Base-by-base conservation (phyloP, 2,329 filamentous ascomycete species). In the Macrophomina tecta region DNA sequence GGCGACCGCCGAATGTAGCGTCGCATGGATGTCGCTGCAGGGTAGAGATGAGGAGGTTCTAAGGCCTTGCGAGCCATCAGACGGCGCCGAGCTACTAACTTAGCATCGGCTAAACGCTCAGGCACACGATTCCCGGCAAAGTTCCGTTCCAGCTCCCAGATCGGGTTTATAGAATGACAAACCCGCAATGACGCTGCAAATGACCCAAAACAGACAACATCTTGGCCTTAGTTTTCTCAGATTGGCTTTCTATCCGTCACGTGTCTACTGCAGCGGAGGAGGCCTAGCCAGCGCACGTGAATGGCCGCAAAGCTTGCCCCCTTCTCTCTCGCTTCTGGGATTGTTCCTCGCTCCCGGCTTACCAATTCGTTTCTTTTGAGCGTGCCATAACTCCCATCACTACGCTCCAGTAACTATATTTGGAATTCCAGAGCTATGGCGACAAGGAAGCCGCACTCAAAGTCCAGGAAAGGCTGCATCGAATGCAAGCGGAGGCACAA, bases 401-500 rank as follows among this genome's bases (percentile, higher is more conserved):
- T 40, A 40, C 38, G 2, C 7, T 40, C 38, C 7, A 40, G 38
- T 14, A 40, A 8, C 38, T 40, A 40, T 40, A 9, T 9, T 14
- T 14, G 8, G 14, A 45, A 45, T 12, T 16, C 42, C 42, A 12
- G 42, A 16, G 42, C 48, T n/a, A 51, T 51, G 48, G 18, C 48
- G 9, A 28, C 51, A 5, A 53, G 51, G 16, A 53, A n/a, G n/a
- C 51, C 51, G 7, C 51, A 53, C 51, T 14, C 51, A 0, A 53
- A 53, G 16, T 53, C 51, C 6, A 12, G 51, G 28, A 53, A 38
- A 7, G 51, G 51, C 0, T 53, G 51, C 3, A 6, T 36, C 12
- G 51, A 53, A 30, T 53, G 51, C 51, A 53, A 53, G 30, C 51
- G 51, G 30, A 16, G 51, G 6, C 51, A 53, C 14, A 53, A 53